Evolutionary conservation across 2,329 filamentous ascomycete genomes (phyloP).

Genomic region (Scorias spongiosa): DNA sequence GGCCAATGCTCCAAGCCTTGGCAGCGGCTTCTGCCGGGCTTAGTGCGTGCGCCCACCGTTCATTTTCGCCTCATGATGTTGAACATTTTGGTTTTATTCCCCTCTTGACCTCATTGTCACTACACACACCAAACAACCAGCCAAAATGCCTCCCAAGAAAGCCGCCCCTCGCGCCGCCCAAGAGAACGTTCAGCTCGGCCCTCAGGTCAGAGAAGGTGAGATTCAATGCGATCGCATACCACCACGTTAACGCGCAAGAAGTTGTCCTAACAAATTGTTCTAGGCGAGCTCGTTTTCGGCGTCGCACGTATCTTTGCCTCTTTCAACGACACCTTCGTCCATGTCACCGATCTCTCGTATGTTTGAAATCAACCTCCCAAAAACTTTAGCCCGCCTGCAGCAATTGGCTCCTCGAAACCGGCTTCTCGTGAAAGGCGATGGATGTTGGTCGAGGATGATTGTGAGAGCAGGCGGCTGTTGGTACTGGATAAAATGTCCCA

Average conservation of each 20-base stretch:
- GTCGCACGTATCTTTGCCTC: slow-evolving; percentile 97
- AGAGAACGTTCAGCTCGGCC: slow-evolving; percentile 98
- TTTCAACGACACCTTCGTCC: slow-evolving; percentile 53
- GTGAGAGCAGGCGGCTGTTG: slow-evolving; percentile 1
- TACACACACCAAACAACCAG: slow-evolving; percentile 15
- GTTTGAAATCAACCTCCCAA: slow-evolving; percentile 10
- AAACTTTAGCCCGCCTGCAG: too few relatives aligned
- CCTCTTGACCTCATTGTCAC: slow-evolving; percentile 4
- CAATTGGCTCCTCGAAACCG: too few relatives aligned
- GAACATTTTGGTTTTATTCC: neutral
- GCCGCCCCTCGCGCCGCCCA: slow-evolving; percentile 59
- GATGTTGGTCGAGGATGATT: slow-evolving; percentile 1
- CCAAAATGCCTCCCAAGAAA: slow-evolving; percentile 91
- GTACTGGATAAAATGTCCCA: slow-evolving; percentile 2
- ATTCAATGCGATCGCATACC: slow-evolving; percentile 5
- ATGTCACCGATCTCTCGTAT: slow-evolving; percentile 87
- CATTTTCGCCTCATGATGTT: neutral
- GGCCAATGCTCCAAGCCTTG: neutral
- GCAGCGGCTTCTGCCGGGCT: neutral
- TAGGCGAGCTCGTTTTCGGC: slow-evolving; percentile 93
- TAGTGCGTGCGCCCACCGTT: neutral
- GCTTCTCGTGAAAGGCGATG: neutral
- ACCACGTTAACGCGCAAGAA: too few relatives aligned
- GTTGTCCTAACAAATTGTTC: slow-evolving; percentile 11
- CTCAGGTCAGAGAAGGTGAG: slow-evolving; percentile 88